Percentiles rank a stretch among this genome's conserved stretches.
phyloP scores from a whole-genome alignment of 257 asterid species.

The Solanum arcanum region DNA sequence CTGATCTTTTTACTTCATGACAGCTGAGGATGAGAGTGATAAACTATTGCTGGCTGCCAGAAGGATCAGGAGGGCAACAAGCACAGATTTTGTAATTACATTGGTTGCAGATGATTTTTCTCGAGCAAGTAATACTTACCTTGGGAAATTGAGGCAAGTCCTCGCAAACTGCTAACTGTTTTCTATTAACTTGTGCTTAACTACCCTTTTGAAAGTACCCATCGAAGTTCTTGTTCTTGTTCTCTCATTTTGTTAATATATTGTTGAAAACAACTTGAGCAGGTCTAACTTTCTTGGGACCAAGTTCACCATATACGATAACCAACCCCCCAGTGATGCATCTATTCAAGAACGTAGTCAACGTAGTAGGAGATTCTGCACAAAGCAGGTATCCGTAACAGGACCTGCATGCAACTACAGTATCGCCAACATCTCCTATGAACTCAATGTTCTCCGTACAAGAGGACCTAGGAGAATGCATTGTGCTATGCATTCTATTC shows the following conservation, averaged over 20 bases:
- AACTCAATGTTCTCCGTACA: slow-evolving; percentile 13
- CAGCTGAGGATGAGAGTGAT: slow-evolving; percentile 9
- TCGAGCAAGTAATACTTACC: slow-evolving; percentile 10
- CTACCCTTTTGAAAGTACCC: not conserved
- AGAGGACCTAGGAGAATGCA: slow-evolving; percentile 24
- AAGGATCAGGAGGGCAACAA: slow-evolving; percentile 16
- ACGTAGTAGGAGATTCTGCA: not conserved
- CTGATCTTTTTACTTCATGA: not conserved
- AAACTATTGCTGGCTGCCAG: slow-evolving; percentile 21
- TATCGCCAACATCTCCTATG: slow-evolving; percentile 12
- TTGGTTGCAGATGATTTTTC: slow-evolving; percentile 25
- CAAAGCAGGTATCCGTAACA: slow-evolving; percentile 7
- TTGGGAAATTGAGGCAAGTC: slow-evolving; percentile 17
- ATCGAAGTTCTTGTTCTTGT: not conserved
- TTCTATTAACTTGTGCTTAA: not conserved
- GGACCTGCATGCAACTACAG: slow-evolving; percentile 10
- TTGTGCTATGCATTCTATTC: slow-evolving; percentile 2
- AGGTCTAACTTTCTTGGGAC: slow-evolving; percentile 25
- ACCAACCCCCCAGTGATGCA: slow-evolving; percentile 2
- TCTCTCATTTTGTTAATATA: not conserved
- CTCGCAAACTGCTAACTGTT: not conserved
- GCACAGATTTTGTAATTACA: slow-evolving; percentile 13
- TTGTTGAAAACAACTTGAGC: not conserved
- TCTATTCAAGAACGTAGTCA: not conserved
- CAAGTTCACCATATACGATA: slow-evolving; percentile 14